Base-by-base conservation (phyloP, 257 asterid species). In the Scutellaria galericulata region DNA sequence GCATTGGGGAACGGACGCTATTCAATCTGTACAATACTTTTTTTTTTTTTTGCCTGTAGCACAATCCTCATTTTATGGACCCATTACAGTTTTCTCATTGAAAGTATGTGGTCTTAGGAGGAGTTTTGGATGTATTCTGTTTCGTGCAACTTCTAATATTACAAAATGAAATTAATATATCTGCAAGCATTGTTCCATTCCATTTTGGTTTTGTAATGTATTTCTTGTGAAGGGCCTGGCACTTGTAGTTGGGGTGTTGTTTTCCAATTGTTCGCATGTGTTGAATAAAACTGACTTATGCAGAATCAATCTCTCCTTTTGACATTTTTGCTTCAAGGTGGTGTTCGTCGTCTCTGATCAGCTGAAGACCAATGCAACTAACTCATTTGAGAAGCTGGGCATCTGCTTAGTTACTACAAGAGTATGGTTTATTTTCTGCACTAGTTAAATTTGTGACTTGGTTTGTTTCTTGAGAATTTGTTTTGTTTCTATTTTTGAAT, bases 41-140 rank as follows among this genome's bases (percentile, higher is more conserved):
- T 18, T 18, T 85, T 84, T 82, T 81, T 75, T 85, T 84, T 82
- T 81, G 73, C 46, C 73, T 7, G 57, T 80, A 77, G 83, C 75
- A 63, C 76, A 81, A 75, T 79, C 87, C 89, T 84, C 90, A 75
- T 69, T 86, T 88, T 80, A 72, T 66, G 76, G 76, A 87, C 76
- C 83, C 77, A 63, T 72, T 80, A 61, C 82, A 83, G 80, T 84
- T 62, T 83, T 82, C 71, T 79, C 66, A 74, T 84, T 75, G 11
- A 70, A 56, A 68, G 37, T 31, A 54, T 87, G 90, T 57, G 83
- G 89, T 87, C 82, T 67, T 77, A 51, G 56, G 79, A 67, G 82
- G 90, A 76, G 84, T 77, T 81, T 75, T 67, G 73, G 79, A 64
- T 72, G 54, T 74, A 69, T 61, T 51, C 20, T 75, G 54, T 70